These are phyloP conservation scores for Cystobasidium tubakii DNA, from an alignment of 768 basidiomycete species.

Conservation along the genomic window DNA sequence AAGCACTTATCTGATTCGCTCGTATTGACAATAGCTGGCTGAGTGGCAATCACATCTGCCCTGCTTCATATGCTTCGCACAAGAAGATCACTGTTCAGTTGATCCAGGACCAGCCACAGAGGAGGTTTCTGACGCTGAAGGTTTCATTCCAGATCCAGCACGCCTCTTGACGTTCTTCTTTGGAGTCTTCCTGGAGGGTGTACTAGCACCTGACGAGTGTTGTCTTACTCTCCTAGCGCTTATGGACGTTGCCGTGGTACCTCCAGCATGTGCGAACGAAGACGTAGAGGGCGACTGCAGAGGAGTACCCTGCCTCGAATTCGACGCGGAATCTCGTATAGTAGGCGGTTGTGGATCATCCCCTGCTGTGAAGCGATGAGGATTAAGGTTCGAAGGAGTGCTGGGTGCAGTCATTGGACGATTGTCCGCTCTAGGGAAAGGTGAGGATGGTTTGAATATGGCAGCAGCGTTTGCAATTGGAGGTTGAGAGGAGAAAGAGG, in stretches of 20 bases:
- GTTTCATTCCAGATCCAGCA: no score
- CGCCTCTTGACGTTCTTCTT: neutral
- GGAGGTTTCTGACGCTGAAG: no score
- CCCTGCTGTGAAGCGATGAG: neutral
- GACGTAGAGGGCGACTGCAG: neutral
- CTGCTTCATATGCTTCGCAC: no score
- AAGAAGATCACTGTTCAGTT: no score
- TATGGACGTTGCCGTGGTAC: neutral
- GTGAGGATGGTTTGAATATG: constrained; percentile 1
- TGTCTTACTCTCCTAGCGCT: neutral
- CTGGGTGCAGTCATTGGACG: neutral
- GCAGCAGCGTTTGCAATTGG: neutral
- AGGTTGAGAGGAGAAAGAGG: constrained; percentile 3
- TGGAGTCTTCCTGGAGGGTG: neutral
- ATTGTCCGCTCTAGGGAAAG: constrained; percentile 2
- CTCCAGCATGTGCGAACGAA: neutral
- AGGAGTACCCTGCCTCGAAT: neutral
- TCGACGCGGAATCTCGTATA: neutral
- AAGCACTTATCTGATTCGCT: no score
- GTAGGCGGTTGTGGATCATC: neutral
- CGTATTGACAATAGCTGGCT: no score
- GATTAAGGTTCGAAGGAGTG: neutral
- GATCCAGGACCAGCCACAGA: no score
- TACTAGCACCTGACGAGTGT: neutral
- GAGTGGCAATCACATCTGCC: no score